A percentile compares a stretch with the other conserved stretches of the same genome.
Conservation (phyloP, 2,329 filamentous ascomycete genomes). For the Cladosporium oxysporum region DNA sequence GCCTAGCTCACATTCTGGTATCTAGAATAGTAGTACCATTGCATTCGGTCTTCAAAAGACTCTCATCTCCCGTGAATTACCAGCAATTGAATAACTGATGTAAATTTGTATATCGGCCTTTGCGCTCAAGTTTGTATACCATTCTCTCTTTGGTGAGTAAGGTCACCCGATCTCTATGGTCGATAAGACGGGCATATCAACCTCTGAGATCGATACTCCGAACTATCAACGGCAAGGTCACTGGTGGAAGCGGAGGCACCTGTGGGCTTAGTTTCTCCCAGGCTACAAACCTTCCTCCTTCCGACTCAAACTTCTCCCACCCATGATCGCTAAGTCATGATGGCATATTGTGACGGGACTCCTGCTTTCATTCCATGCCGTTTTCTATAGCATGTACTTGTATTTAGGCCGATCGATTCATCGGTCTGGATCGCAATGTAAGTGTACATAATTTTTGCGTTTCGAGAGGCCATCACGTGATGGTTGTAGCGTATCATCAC, state of each 20-base stretch:
- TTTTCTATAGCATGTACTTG: not conserved
- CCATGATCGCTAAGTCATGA: not conserved
- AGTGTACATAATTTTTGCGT: not conserved
- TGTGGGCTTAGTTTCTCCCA: too few relatives aligned
- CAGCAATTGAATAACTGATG: not conserved
- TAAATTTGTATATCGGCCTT: not conserved
- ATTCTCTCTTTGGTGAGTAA: not conserved
- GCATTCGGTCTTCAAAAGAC: not conserved
- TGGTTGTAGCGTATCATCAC: not conserved
- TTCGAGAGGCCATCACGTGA: not conserved
- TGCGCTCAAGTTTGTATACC: not conserved
- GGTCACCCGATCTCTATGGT: too few relatives aligned
- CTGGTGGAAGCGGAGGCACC: too few relatives aligned
- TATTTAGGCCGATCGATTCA: not conserved
- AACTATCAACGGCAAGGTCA: too few relatives aligned
- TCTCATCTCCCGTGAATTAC: not conserved
- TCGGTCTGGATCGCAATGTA: not conserved
- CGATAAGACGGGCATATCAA: too few relatives aligned
- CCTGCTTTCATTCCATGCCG: not conserved
- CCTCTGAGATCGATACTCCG: too few relatives aligned
- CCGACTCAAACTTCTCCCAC: not conserved
- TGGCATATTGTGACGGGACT: not conserved
- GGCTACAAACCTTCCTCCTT: too few relatives aligned
- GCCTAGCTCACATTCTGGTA: not conserved
- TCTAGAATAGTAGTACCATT: not conserved